Evolutionary conservation across 768 basidiomycete genomes (phyloP).

Genomic region (Lentinula aciculospora): DNA sequence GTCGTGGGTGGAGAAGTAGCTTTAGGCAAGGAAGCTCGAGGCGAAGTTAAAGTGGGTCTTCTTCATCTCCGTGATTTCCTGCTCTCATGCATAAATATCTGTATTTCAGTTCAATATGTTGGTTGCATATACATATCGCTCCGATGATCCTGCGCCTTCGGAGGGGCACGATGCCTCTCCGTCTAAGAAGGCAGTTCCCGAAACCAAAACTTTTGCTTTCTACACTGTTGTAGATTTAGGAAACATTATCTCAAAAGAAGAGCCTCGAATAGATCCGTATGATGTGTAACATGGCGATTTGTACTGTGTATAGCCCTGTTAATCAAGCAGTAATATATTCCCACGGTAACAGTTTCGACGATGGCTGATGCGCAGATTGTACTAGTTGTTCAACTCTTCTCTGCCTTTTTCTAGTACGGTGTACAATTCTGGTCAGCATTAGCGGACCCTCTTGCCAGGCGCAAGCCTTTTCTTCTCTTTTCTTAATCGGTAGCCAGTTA

Average conservation of each 20-base stretch:
- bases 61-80: neutral
- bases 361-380: neutral
- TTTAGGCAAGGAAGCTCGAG: constrained; percentile 72
- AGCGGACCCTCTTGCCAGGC: constrained; percentile 32
- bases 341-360: neutral
- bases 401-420: neutral
- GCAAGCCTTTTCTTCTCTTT: constrained; percentile 26
- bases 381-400: neutral
- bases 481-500: constrained; percentile 16
- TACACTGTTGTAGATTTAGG: constrained; percentile 83
- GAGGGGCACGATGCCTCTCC: constrained; percentile 50
- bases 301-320: too few relatives aligned
- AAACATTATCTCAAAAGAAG: constrained; percentile 57
- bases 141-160: constrained; percentile 74
- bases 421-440: constrained; percentile 7
- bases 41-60: constrained; percentile 67
- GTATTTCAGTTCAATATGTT: constrained; percentile 83
- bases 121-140: constrained; percentile 89
- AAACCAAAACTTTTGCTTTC: constrained; percentile 87
- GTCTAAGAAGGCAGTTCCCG: constrained; percentile 40
- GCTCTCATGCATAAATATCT: neutral
- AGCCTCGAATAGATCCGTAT: constrained; percentile 23
- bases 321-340: neutral
- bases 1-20: constrained; percentile 86
- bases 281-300: constrained; percentile 12